These are phyloP conservation scores for Stereum hirsutum DNA, from an alignment of 1,284 basidiomycete species.

Conservation along the genomic window DNA sequence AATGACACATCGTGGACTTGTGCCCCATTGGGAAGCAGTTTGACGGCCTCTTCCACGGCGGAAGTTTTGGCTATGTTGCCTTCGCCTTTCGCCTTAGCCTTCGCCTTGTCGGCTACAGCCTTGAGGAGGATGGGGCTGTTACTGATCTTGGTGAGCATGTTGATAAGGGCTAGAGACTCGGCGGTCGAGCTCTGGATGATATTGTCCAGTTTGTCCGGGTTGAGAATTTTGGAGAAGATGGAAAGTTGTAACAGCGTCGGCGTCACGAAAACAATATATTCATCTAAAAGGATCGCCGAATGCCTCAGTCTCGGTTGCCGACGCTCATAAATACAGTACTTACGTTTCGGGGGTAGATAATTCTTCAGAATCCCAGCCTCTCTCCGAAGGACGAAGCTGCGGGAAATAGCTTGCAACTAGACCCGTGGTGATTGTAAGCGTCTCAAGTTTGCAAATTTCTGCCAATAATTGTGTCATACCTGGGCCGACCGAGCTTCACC, in stretches of 20 bases:
- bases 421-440: constrained; percentile 1
- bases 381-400: constrained; percentile 85
- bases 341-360: constrained; percentile 88
- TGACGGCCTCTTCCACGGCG: constrained; percentile 55
- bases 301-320: too few relatives aligned
- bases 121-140: constrained; percentile 87
- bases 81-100: constrained; percentile 24
- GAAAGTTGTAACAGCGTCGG: constrained; percentile 77
- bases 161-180: constrained; percentile 80
- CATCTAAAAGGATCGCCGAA: constrained; percentile 55
- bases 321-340: constrained; percentile 18
- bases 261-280: constrained; percentile 89
- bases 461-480: constrained; percentile 28
- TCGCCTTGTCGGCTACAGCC: constrained; percentile 56
- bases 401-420: constrained; percentile 70
- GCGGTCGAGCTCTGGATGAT: constrained; percentile 62
- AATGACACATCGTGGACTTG: constrained; percentile 63
- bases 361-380: constrained; percentile 77
- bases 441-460: constrained; percentile 1
- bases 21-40: constrained; percentile 55
- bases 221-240: constrained; percentile 73
- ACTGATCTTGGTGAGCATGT: constrained; percentile 81
- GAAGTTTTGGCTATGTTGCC: constrained; percentile 31
- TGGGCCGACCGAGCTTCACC: constrained; percentile 70
- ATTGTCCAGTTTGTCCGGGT: constrained; percentile 56